A percentile compares a stretch with the other conserved stretches of the same genome.
phyloP scores from a whole-genome alignment of 2,329 filamentous ascomycete genomes.

The Raffaelea deltoideospora region DNA sequence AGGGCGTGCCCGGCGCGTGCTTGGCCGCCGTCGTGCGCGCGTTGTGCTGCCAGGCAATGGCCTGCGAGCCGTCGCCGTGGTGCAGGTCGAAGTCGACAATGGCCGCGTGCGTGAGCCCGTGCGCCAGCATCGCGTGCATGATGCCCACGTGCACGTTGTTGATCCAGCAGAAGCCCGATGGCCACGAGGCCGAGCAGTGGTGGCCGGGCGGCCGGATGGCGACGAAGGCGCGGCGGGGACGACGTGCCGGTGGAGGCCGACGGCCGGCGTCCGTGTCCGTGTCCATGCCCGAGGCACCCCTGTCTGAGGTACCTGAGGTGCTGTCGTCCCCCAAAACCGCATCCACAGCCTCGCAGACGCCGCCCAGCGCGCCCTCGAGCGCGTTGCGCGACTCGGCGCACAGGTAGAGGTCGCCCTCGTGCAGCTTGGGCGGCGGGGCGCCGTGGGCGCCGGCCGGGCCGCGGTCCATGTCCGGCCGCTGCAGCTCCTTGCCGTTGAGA shows the following conservation, averaged over 20 bases:
- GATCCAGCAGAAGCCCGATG: constrained; percentile 95
- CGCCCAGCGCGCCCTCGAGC: constrained; percentile 81
- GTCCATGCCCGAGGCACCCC: constrained; percentile 10
- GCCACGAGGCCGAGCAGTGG: constrained; percentile 78
- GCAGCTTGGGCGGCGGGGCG: constrained; percentile 40
- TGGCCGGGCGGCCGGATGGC: constrained; percentile 87
- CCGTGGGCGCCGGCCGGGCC: constrained; percentile 15
- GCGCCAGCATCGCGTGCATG: constrained; percentile 68
- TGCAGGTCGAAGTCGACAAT: constrained; percentile 89
- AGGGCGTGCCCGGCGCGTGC: constrained; percentile 52
- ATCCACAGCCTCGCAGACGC: constrained; percentile 87
- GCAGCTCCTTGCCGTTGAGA: constrained; percentile 61
- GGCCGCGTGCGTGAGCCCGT: constrained; percentile 83
- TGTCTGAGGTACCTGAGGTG: too few species aligned
- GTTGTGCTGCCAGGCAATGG: constrained; percentile 87
- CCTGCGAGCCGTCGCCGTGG: constrained; percentile 89
- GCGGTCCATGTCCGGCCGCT: constrained; percentile 48
- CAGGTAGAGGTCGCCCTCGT: constrained; percentile 83
- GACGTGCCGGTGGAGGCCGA: constrained; percentile 11
- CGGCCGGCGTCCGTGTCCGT: background rate
- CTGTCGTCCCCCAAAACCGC: too few species aligned
- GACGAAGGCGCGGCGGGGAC: constrained; percentile 70
- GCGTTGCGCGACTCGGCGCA: constrained; percentile 75
- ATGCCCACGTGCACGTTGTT: constrained; percentile 98
- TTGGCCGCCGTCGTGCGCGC: constrained; percentile 48